Conservation (phyloP, 805 yeast species). For the Hanseniaspora meyeri region DNA sequence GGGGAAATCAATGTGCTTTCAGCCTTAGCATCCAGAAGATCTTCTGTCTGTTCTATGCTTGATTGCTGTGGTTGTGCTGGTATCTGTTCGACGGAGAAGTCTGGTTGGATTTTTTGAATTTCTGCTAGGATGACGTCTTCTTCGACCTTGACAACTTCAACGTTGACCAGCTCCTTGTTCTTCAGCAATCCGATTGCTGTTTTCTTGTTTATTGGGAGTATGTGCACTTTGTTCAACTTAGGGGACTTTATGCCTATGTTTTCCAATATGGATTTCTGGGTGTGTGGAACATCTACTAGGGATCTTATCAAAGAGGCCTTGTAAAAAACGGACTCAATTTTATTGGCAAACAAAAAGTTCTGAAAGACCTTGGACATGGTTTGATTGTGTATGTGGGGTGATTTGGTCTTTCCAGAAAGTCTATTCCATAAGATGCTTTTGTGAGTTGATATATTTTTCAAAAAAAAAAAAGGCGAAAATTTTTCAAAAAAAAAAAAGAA, state of each 20-base stretch:
- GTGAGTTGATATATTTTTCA: too few relatives aligned
- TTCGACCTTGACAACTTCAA: slow-evolving; percentile 8
- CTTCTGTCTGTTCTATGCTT: neutral
- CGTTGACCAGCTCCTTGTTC: slow-evolving; percentile 6
- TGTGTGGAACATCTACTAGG: slow-evolving; percentile 9
- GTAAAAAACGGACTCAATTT: slow-evolving; percentile 5
- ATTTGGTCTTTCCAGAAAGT: neutral
- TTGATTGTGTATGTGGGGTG: neutral
- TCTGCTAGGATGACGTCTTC: neutral
- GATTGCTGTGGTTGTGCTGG: neutral
- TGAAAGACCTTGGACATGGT: neutral
- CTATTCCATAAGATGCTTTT: too few relatives aligned
- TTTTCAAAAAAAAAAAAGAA: neutral
- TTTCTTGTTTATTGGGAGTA: slow-evolving; percentile 5
- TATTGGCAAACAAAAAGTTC: neutral
- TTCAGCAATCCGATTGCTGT: slow-evolving; percentile 3
- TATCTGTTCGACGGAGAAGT: neutral
- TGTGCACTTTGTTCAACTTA: slow-evolving; percentile 4
- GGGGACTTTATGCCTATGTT: neutral
- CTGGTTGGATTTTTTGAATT: neutral
- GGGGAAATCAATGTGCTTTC: neutral
- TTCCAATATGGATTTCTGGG: neutral
- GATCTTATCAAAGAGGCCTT: slow-evolving; percentile 12
- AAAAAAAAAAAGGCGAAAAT: neutral
- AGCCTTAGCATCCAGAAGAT: neutral